These are phyloP conservation scores for Mycena albidolilacea DNA, from an alignment of 768 basidiomycete species.

Conservation along the genomic window DNA sequence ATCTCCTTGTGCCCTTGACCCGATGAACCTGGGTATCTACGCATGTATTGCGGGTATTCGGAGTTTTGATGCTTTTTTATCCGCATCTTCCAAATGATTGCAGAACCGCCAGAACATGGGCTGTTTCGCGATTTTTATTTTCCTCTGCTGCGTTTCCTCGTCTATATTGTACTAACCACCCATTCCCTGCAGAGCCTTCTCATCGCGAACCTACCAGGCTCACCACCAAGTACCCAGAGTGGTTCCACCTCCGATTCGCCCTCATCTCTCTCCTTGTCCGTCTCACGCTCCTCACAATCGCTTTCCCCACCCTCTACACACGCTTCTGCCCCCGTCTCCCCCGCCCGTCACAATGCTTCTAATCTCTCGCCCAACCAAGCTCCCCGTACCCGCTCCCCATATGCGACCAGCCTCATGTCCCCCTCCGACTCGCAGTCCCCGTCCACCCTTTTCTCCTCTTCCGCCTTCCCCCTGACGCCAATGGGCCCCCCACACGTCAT, in stretches of 20 bases:
- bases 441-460: constrained; percentile 62
- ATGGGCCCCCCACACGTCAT: constrained; percentile 63
- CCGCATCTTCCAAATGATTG: too few species aligned
- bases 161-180: not conserved
- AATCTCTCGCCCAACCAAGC: not conserved
- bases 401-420: not conserved
- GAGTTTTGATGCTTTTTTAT: too few species aligned
- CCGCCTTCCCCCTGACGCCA: constrained; percentile 76
- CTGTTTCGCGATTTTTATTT: constrained; percentile 40
- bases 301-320: constrained; percentile 39
- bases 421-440: constrained; percentile 31
- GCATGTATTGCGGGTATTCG: too few species aligned
- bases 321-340: constrained; percentile 43
- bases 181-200: constrained; percentile 41
- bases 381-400: not conserved
- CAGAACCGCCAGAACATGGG: too few species aligned
- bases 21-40: too few species aligned
- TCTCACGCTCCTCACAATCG: constrained; percentile 39
- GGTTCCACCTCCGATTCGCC: constrained; percentile 24
- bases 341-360: constrained; percentile 37
- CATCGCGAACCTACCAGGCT: constrained; percentile 37
- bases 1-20: too few species aligned
- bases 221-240: constrained; percentile 28
- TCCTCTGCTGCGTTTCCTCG: constrained; percentile 39
- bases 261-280: constrained; percentile 39